Conservation (phyloP, 2,329 filamentous ascomycete genomes). For the Pestalotiopsis sp. region DNA sequence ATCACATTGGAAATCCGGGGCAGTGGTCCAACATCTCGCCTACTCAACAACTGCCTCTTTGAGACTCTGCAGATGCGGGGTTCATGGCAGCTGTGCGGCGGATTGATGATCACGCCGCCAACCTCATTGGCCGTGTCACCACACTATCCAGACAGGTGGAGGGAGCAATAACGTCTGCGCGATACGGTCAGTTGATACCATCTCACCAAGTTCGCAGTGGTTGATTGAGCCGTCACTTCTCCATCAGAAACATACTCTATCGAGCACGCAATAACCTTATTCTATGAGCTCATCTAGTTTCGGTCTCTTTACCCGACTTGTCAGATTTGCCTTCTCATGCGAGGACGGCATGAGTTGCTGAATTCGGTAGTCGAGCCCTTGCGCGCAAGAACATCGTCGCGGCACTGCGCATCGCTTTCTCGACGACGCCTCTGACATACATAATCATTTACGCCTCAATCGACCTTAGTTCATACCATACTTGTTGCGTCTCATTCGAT, state of each 20-base stretch:
- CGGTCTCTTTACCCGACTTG: neutral
- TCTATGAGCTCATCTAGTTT: neutral
- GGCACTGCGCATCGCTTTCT: neutral
- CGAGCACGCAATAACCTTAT: conserved; percentile 7
- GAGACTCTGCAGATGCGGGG: conserved; percentile 7
- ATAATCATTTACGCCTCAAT: neutral
- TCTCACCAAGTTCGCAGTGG: neutral
- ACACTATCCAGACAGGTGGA: neutral
- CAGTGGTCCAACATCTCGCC: conserved; percentile 3
- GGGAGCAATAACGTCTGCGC: neutral
- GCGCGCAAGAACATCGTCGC: neutral
- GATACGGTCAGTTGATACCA: neutral
- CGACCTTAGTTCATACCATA: neutral
- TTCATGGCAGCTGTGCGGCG: neutral
- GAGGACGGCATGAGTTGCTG: conserved; percentile 1
- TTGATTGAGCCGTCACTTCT: neutral
- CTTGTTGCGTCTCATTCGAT: neutral
- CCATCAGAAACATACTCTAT: neutral
- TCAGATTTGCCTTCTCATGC: conserved; percentile 2
- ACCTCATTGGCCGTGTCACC: neutral
- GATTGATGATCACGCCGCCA: neutral
- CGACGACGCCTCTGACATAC: neutral
- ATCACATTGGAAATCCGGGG: neutral
- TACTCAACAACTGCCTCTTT: conserved; percentile 12
- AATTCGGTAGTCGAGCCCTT: neutral